These are phyloP conservation scores for Ceratocystis papillata DNA, from an alignment of 2,329 filamentous ascomycete genomes.

Conservation along the genomic window DNA sequence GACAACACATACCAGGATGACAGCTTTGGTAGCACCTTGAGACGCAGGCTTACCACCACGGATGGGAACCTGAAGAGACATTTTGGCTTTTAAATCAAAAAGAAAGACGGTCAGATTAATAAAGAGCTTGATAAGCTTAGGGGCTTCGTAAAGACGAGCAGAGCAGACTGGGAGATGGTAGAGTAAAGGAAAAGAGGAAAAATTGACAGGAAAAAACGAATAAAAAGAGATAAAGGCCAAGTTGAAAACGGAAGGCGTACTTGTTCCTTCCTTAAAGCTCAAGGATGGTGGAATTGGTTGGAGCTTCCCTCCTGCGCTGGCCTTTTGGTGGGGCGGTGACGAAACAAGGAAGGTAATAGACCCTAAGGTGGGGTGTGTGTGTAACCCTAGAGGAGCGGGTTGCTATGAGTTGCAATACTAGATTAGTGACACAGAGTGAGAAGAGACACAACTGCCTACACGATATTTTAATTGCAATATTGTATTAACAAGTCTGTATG, in stretches of 20 bases:
- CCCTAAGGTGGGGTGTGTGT: background rate
- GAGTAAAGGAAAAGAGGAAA: background rate
- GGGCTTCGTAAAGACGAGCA: background rate
- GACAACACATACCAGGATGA: conserved; percentile 62
- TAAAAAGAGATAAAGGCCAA: conserved; percentile 3
- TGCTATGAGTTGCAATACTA: background rate
- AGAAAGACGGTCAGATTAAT: conserved; percentile 10
- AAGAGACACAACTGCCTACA: too few species aligned
- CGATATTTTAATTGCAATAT: too few species aligned
- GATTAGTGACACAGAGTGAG: too few species aligned
- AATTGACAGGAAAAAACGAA: conserved; percentile 16
- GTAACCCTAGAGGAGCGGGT: background rate
- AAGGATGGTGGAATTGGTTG: background rate
- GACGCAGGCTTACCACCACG: conserved; percentile 37
- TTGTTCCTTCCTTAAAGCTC: conserved; percentile 15
- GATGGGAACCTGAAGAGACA: conserved; percentile 40
- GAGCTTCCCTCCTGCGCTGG: conserved; percentile 1
- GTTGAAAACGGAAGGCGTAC: conserved; percentile 17
- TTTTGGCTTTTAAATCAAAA: background rate
- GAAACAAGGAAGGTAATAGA: background rate
- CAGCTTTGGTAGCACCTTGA: conserved; percentile 62
- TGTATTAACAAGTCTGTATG: too few species aligned
- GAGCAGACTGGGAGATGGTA: conserved; percentile 2
- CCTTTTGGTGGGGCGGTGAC: conserved; percentile 15
- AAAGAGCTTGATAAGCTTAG: background rate